phyloP scores from a whole-genome alignment of 345 rosid genomes.

The Dovyalis caffra region DNA sequence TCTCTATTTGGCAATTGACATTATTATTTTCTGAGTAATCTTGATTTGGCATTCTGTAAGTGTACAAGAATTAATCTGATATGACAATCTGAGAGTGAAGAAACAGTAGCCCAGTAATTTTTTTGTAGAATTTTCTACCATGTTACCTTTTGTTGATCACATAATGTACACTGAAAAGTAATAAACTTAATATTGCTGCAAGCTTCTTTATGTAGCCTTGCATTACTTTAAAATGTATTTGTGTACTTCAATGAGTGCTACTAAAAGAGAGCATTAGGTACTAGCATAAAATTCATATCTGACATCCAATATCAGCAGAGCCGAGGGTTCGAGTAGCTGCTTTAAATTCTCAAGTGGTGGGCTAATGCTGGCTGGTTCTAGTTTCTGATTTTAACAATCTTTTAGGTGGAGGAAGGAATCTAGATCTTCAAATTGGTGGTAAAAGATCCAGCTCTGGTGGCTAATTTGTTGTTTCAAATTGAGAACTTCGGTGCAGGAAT shows the following conservation, averaged over 20 bases:
- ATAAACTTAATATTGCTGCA: background rate
- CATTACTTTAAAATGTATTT: background rate
- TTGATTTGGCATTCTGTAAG: background rate
- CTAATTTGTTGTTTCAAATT: background rate
- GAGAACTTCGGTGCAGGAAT: background rate
- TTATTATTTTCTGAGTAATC: background rate
- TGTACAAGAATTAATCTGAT: background rate
- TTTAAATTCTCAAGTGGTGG: background rate
- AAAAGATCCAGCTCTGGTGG: background rate
- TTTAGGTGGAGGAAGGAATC: background rate
- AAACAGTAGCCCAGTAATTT: background rate
- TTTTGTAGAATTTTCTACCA: background rate
- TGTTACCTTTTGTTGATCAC: background rate
- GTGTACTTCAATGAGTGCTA: background rate
- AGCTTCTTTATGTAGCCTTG: background rate
- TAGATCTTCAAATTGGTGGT: background rate
- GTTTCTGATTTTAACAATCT: background rate
- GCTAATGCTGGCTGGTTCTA: background rate
- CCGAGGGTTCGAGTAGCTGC: background rate
- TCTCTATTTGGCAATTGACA: background rate
- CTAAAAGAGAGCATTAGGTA: background rate
- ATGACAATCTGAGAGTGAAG: background rate
- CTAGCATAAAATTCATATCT: background rate
- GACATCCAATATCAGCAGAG: background rate
- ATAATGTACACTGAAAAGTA: background rate